Evolutionary conservation across 2,329 filamentous ascomycete species (phyloP), one percentile per base, ranked within the genome.

Genomic region (Cladosporium sp.): DNA sequence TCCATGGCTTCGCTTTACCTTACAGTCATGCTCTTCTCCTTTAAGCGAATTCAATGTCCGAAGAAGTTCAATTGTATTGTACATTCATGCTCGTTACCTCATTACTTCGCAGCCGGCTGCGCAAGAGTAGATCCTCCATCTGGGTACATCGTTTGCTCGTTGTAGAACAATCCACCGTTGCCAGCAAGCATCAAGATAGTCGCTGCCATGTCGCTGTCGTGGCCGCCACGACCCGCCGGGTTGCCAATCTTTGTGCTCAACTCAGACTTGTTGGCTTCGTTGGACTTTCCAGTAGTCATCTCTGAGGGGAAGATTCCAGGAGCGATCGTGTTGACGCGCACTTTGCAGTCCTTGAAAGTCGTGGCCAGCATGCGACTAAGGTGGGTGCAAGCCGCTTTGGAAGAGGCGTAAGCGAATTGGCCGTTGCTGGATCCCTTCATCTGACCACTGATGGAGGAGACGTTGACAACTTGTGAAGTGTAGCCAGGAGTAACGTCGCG

Each of bases 111-210:
- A n/a, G 55, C 49, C 5, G 58, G 58, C 35, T 58, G 48, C n/a
- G 56, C 58, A 19, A 60, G 56, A 20, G 58, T 60, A 15, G 39
- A 42, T 15, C 58, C 67, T 56, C 78, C 79, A 65, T 81, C 78
- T 13, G 78, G 78, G 61, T 79, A 79, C 44, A 83, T 57, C 32
- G 81, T 75, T 66, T 82, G 79, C 45, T 80, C 77, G 42, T 83
- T 82, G 60, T 80, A 77, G 61, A 81, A 82, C 0, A 77, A 62
- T 2, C 79, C 79, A 25, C 78, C 78, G 28, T 73, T 75, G 0
- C 80, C 77, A 36, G 78, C 79, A 39, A 82, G 67, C 61, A 82
- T 77, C 48, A 83, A 65, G 4, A 80, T 74, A 3, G 77, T 78
- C 2, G 77, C 78, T 5, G 75, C 79, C 76, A 81, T 80, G 60